Evolutionary conservation across 768 basidiomycete species (phyloP).

Genomic region (Tulasnella sp.): DNA sequence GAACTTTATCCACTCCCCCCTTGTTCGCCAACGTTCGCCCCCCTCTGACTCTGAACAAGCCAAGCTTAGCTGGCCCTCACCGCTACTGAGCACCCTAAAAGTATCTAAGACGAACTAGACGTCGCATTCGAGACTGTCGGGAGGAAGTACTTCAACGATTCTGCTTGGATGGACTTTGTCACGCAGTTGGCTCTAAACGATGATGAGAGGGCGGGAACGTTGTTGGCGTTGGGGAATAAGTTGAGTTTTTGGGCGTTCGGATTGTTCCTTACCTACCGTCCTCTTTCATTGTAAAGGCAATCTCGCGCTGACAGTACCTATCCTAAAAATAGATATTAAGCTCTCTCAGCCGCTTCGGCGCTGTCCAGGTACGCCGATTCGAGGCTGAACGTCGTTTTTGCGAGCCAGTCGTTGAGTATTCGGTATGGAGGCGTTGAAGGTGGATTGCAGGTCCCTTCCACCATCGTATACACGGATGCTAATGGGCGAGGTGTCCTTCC

Average conservation of each 20-base stretch:
- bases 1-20: too few relatives aligned
- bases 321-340: slow-evolving; percentile 65
- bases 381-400: slow-evolving; percentile 65
- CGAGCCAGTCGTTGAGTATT: slow-evolving; percentile 64
- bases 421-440: slow-evolving; percentile 70
- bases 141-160: slow-evolving; percentile 83
- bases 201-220: slow-evolving; percentile 72
- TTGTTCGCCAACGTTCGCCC: too few relatives aligned
- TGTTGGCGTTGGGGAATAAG: slow-evolving; percentile 80
- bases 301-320: not conserved
- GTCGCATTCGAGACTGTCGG: slow-evolving; percentile 61
- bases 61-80: too few relatives aligned
- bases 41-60: too few relatives aligned
- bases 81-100: too few relatives aligned
- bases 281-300: not conserved
- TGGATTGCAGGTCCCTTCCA: slow-evolving; percentile 21
- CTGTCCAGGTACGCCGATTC: slow-evolving; percentile 81
- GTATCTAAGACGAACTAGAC: too few relatives aligned
- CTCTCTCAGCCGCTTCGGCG: slow-evolving; percentile 78
- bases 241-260: slow-evolving; percentile 18
- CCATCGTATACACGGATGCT: too few relatives aligned
- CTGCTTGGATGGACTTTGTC: slow-evolving; percentile 72
- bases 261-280: not conserved
- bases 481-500: not conserved
- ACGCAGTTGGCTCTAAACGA: slow-evolving; percentile 73